Base-by-base conservation (phyloP, 768 basidiomycete genomes). In the Leccinum sublutescens region DNA sequence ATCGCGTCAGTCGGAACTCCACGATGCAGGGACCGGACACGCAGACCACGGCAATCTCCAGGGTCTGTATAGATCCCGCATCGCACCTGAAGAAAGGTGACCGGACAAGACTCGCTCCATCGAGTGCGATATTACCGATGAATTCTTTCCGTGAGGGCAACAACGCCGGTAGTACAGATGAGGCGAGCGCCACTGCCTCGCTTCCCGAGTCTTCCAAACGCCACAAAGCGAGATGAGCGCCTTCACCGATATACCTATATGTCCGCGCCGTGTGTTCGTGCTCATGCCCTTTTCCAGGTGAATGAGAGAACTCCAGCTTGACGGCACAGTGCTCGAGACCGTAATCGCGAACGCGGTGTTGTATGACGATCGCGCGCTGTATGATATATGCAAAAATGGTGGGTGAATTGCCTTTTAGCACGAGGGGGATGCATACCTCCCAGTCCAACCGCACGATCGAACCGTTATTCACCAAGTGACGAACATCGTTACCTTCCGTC, bases 271-370 rank as follows among this genome's bases (percentile, higher is more conserved):
- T 2, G 19, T 63, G 57, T 11, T 19, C 55, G 23, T 64, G 49
- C 2, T 36, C 54, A 12, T 36, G 36, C 36, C 36, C 36, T 15
- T 60, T 31, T 21, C 47, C 8, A 15, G 47, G 11, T 21, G 52
- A 31, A 12, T 5, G 58, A 17, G 58, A 59, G 36, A 68, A 48
- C 51, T 50, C 48, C 14, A 67, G 7, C 51, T 55, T 51, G 29
- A 69, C 23, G 7, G 57, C 31, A 31, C 68, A 69, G 29, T 64
- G 34, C 33, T 68, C 64, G 21, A 69, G 66, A 38, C 64, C 69
- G 17, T 62, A 66, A 51, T 69, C 69, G 10, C 62, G 67, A 66
- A 66, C 59, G 31, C 64, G 69, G 14, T 69, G 58, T 25, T 69
- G 68, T 29, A 71, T 17, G 25, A 68, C 17, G 53, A 68, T 3